Percentiles rank a stretch among this genome's conserved stretches.
Conservation (phyloP, 352 stramenopile species). For the Phytophthora cactorum region DNA sequence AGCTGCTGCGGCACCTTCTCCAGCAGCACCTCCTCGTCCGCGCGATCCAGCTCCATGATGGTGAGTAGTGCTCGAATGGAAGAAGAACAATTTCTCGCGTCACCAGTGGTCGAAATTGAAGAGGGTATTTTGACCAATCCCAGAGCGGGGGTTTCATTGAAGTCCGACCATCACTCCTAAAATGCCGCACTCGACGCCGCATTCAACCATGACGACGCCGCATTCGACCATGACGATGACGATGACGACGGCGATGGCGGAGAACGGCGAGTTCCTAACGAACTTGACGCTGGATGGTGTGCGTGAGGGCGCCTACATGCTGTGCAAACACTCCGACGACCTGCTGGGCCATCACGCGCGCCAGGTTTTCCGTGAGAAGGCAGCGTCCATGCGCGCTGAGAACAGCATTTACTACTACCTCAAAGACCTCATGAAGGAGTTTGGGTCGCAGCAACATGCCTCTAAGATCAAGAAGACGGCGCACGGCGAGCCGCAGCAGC, state of each 20-base stretch:
- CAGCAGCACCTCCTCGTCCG: slow-evolving; percentile 66
- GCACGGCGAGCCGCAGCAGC: slow-evolving; percentile 42
- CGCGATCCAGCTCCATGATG: slow-evolving; percentile 70
- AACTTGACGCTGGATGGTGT: slow-evolving; percentile 84
- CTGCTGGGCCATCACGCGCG: slow-evolving; percentile 79
- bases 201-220: not conserved
- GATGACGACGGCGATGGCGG: slow-evolving; percentile 22
- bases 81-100: slow-evolving; percentile 23
- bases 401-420: slow-evolving; percentile 89
- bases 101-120: slow-evolving; percentile 17
- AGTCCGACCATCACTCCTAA: slow-evolving; percentile 27
- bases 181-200: slow-evolving; percentile 2
- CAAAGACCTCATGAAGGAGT: slow-evolving; percentile 83
- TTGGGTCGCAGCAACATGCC: slow-evolving; percentile 51
- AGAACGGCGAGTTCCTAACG: slow-evolving; percentile 57
- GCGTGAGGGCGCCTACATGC: slow-evolving; percentile 80
- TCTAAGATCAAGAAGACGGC: slow-evolving; percentile 48
- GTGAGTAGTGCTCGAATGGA: not conserved
- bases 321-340: slow-evolving; percentile 87
- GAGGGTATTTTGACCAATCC: slow-evolving; percentile 23
- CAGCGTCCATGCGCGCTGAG: slow-evolving; percentile 76
- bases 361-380: slow-evolving; percentile 87
- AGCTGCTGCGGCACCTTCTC: slow-evolving; percentile 56
- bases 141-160: slow-evolving; percentile 37
- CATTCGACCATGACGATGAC: not conserved